Evolutionary conservation across 495 filamentous ascomycete genomes (phyloP).

Genomic region (Trichoderma asperelloides): DNA sequence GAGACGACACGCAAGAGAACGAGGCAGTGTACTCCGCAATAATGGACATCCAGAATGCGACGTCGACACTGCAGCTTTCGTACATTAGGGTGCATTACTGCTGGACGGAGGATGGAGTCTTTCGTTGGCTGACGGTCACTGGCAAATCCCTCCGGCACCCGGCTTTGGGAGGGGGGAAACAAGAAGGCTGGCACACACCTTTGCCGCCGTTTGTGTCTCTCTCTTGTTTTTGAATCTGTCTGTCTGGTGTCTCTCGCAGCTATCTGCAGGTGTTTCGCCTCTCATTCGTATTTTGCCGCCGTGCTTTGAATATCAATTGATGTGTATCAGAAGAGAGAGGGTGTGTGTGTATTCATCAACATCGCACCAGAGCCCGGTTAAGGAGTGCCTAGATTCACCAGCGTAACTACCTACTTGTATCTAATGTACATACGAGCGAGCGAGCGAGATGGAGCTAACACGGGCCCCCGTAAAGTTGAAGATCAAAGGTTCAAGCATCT

Average conservation of each 20-base stretch:
- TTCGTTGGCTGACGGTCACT: neutral
- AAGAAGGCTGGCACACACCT: neutral
- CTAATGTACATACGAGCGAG: too few species aligned
- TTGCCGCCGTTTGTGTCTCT: neutral
- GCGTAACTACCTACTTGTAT: too few species aligned
- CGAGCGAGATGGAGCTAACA: neutral
- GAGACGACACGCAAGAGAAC: neutral
- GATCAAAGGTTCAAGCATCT: neutral
- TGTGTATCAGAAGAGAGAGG: too few species aligned
- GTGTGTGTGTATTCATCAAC: too few species aligned
- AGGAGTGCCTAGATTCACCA: too few species aligned
- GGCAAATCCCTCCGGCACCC: neutral
- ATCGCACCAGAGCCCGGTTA: too few species aligned
- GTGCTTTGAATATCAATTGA: too few species aligned
- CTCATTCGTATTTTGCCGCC: too few species aligned
- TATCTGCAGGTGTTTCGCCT: too few species aligned
- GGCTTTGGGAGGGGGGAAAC: neutral
- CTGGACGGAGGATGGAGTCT: neutral
- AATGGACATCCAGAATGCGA: conserved; percentile 2
- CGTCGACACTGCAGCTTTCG: neutral
- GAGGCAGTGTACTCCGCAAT: conserved; percentile 2
- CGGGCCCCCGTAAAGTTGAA: neutral
- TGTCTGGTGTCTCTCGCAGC: neutral
- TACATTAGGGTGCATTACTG: conserved; percentile 2
- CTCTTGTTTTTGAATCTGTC: neutral